Base-by-base conservation (phyloP, 352 stramenopile genomes). In the Phytophthora uliginosa region DNA sequence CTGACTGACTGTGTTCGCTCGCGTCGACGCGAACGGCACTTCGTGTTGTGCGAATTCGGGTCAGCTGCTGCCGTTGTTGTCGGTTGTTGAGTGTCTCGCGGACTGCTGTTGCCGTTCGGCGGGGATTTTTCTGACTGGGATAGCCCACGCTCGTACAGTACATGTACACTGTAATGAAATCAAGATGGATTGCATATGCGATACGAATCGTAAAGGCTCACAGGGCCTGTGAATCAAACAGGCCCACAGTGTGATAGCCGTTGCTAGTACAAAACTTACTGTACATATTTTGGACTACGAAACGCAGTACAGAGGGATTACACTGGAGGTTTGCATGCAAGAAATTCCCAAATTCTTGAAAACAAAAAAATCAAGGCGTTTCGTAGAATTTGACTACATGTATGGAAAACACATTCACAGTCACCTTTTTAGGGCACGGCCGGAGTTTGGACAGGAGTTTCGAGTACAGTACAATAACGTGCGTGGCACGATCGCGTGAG, bases 61-160 rank as follows among this genome's bases (percentile, higher is more conserved):
- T 57, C 52, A 51, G 63, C 42, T 64, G 55, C 45, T 71, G 47
- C 38, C 18, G 12, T 45, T 60, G 33, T 70, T 62, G 64, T 71
- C 65, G 47, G 45, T 74, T 74, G 52, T 38, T 22, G 42, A 70
- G 56, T 70, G 63, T 17, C 2, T 18, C 7, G 33, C 17, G 33
- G 56, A 51, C 36, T 62, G 55, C 55, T 62, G 56, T 53, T 63
- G 50, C 28, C 15, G 15, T 42, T 62, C 42, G 42, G 48, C 33
- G 20, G 13, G 28, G 38, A 42, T 28, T 24, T 28, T 34, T 36
- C 38, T 8, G 26, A 58, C 26, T 36, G 34, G 63, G 63, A 70
- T 65, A 70, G 54, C 63, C 63, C 28, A 31, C 28, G 28, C 28
- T 31, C 28, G 24, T 26, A 26, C 24, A 2, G 24, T 26, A 26